Base-by-base conservation (phyloP, 441 rosid species). In the Erysimum pusillum region DNA sequence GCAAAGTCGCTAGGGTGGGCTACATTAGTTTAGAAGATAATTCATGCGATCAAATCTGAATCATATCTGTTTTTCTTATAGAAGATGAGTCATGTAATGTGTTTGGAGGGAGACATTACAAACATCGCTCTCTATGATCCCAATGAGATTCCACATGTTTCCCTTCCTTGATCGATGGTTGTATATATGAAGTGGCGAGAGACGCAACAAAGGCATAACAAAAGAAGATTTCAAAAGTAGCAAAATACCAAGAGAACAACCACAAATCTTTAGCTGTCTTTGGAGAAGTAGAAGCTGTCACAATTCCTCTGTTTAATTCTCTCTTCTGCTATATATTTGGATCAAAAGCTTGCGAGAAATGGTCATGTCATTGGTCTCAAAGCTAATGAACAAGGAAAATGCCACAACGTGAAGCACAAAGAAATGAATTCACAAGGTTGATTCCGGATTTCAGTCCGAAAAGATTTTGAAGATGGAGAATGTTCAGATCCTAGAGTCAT, bases 331-430 rank as follows among this genome's bases (percentile, higher is more conserved):
- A 65, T 44, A 74, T 83, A 52, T 76, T 48, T 7, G 81, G 76
- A 36, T n/a, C 70, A 48, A 80, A 67, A 42, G 3, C 31, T 42
- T 59, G 74, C 22, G 4, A 70, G 15, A 63, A 63, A 63, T 70
- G 81, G 82, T 76, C 85, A 18, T 0, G 82, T 76, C 85, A 18
- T 0, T 77, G 0, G 74, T 79, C 62, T 82, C 84, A 57, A 88
- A 86, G 76, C 57, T 83, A 44, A 71, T 79, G 70, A 65, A 56
- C 61, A 35, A 17, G 5, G 82, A 63, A 31, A 71, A 66, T 62
- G 79, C 57, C 7, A 57, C 73, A 2, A 2, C 71, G 49, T 1
- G 73, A 81, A 32, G 76, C 56, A 17, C 76, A 58, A 52, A 68
- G 65, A 63, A 22, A 46, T 18, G 57, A 79, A 45, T 75, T 49